Conservation (phyloP, 106 monocot species). For the Dioscorea dumetorum region DNA sequence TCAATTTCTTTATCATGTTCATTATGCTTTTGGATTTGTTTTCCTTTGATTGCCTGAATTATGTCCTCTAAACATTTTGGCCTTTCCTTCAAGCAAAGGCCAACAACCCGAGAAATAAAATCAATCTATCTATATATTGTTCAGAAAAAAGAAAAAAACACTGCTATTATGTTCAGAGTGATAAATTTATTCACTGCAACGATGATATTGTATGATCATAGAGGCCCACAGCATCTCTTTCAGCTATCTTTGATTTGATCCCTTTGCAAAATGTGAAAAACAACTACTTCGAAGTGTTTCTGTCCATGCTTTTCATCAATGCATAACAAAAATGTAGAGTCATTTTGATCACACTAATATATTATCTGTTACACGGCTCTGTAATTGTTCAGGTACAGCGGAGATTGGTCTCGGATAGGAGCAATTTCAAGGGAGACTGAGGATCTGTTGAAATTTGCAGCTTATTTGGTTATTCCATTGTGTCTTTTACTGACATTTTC, state of each 20-base stretch:
- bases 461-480: slow-evolving; percentile 45
- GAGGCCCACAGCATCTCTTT: no score
- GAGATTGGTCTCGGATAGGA: slow-evolving; percentile 76
- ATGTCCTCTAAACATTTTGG: background rate
- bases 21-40: background rate
- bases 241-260: no score
- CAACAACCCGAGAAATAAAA: background rate
- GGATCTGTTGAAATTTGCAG: slow-evolving; percentile 48
- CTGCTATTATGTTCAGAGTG: no score
- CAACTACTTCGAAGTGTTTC: background rate
- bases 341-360: background rate
- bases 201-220: no score
- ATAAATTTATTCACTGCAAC: no score
- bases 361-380: background rate
- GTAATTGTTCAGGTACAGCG: slow-evolving; percentile 54
- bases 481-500: slow-evolving; percentile 31
- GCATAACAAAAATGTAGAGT: background rate
- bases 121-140: background rate
- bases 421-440: slow-evolving; percentile 65
- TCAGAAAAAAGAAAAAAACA: background rate
- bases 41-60: background rate
- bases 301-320: background rate
- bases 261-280: no score
- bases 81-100: background rate
- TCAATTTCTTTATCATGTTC: background rate